Base-by-base conservation (phyloP, 805 yeast genomes). In the Starmera caribaea region DNA sequence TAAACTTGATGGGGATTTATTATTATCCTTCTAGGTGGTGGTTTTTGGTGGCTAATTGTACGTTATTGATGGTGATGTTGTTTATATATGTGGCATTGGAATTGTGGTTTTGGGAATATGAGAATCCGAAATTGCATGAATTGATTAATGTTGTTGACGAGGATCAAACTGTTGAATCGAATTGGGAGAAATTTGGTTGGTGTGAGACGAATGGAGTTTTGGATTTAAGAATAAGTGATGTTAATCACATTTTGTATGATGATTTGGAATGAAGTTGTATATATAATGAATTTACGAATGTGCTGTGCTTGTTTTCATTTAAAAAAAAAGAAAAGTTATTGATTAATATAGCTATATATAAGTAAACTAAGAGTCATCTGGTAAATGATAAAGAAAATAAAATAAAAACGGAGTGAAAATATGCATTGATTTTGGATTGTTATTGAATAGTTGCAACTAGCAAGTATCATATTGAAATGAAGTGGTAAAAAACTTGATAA, bases 21-120 rank as follows among this genome's bases (percentile, higher is more conserved):
- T 88, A 79, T 58, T 83, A 79, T 49, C 97, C 97, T 0, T 83
- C 90, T 28, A 69, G 94, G 47, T 83, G 89, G 79, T 92, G 97
- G 98, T 80, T 95, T 2, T 55, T 84, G 30, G 83, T 86, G 2
- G 58, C 84, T 3, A 95, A 96, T 4, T 68, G 85, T 12, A 75
- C 74, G 47, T 68, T 81, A 5, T 60, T 90, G 27, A 76, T 85
- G 69, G 57, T 69, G 10, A 79, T 89, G 87, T 61, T 79, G 14
- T 88, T 75, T 53, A 73, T 71, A 0, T 90, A 89, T 56, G 64
- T 82, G 2, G 85, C 79, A 9, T 59, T 89, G 34, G 77, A 79
- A 2, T 58, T 78, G 32, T 87, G 82, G 64, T 84, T 85, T 49
- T 73, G 76, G n/a, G 97, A 90, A 54, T 70, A 77, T 13, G 68